Percentiles rank a stretch among this genome's conserved stretches.
phyloP scores from a whole-genome alignment of 2,329 filamentous ascomycete species.

The Sarocladiaceae sp. region DNA sequence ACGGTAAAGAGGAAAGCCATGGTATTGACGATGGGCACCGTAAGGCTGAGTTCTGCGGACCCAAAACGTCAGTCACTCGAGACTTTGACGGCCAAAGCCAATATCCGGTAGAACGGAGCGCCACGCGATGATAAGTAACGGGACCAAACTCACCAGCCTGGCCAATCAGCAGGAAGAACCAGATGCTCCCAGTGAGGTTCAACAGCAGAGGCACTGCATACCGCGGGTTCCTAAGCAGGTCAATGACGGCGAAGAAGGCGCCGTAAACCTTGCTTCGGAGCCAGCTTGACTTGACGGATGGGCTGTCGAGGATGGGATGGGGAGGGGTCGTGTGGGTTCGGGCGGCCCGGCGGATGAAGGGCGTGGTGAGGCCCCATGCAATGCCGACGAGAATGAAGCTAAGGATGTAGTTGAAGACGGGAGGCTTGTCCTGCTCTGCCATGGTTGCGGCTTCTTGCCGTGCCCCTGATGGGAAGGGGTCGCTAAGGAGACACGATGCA shows the following conservation, averaged over 20 bases:
- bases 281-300: slow-evolving; percentile 50
- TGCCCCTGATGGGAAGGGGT: not conserved
- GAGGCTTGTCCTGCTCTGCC: slow-evolving; percentile 29
- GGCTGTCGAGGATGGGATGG: slow-evolving; percentile 47
- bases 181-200: slow-evolving; percentile 88
- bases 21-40: slow-evolving; percentile 91
- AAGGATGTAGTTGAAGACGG: slow-evolving; percentile 73
- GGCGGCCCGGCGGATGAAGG: slow-evolving; percentile 85
- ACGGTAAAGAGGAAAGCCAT: slow-evolving; percentile 95
- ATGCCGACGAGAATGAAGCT: slow-evolving; percentile 87
- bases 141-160: slow-evolving; percentile 82
- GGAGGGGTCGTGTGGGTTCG: slow-evolving; percentile 61
- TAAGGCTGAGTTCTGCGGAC: slow-evolving; percentile 72
- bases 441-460: slow-evolving; percentile 7
- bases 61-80: not conserved
- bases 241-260: slow-evolving; percentile 67
- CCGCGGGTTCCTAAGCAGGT: slow-evolving; percentile 71
- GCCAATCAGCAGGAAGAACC: slow-evolving; percentile 94
- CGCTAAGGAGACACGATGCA: too few relatives aligned
- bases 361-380: slow-evolving; percentile 88
- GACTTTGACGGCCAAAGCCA: too few relatives aligned
- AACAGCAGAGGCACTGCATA: slow-evolving; percentile 81
- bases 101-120: too few relatives aligned
- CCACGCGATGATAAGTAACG: too few relatives aligned
- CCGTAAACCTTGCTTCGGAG: slow-evolving; percentile 56